phyloP scores from a whole-genome alignment of 768 basidiomycete species.

The Trametes villosa region DNA sequence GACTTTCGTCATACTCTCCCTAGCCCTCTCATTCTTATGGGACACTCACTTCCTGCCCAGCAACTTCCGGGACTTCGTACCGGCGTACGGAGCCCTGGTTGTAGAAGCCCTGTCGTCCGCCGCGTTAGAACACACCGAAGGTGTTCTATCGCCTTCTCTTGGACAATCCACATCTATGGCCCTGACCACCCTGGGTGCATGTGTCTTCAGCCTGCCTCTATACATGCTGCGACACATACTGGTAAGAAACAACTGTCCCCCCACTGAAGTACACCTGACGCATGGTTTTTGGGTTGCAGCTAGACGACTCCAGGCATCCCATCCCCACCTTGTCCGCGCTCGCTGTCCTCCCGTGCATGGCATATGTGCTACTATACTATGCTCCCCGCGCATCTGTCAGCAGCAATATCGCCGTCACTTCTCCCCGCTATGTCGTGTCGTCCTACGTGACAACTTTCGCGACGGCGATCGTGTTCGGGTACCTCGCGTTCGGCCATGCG shows the following conservation, averaged over 20 bases:
- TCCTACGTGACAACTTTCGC: constrained; percentile 60
- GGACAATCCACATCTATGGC: constrained; percentile 60
- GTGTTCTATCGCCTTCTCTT: constrained; percentile 59
- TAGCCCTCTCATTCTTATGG: constrained; percentile 58
- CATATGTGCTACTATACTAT: constrained; percentile 64
- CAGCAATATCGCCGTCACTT: constrained; percentile 47
- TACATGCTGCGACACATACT: constrained; percentile 63
- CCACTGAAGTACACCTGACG: not conserved
- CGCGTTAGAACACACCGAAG: constrained; percentile 65
- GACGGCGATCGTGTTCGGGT: constrained; percentile 57
- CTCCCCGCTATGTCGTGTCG: constrained; percentile 58
- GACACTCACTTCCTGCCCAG: constrained; percentile 52
- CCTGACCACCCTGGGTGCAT: constrained; percentile 63
- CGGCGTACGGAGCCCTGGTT: constrained; percentile 69
- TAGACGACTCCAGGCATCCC: constrained; percentile 46
- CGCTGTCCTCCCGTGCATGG: constrained; percentile 61
- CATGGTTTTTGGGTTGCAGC: not conserved
- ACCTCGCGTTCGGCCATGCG: constrained; percentile 64
- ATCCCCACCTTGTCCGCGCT: constrained; percentile 61
- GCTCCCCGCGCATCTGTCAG: constrained; percentile 54
- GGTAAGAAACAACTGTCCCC: constrained; percentile 41
- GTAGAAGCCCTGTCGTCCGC: constrained; percentile 63
- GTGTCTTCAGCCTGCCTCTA: constrained; percentile 63
- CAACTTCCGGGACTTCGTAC: constrained; percentile 50
- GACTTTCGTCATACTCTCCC: constrained; percentile 49